Conservation (phyloP, 108 stramenopile genomes). For the Chaetoceros muelleri region DNA sequence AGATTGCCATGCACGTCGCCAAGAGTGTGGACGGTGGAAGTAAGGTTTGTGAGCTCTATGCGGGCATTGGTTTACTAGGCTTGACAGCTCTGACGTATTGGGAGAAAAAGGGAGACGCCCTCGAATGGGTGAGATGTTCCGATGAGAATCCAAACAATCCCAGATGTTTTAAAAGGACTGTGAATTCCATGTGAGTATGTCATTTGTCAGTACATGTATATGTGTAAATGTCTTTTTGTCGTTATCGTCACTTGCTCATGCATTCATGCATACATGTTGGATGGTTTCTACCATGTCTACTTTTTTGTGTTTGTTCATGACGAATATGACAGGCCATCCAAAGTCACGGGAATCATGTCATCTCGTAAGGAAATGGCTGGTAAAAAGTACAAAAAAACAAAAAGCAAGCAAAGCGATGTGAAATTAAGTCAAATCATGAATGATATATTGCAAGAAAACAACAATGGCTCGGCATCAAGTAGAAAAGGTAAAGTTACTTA, state of each 20-base stretch:
- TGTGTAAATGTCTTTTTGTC: too few relatives aligned
- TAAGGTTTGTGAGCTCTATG: constrained; percentile 87
- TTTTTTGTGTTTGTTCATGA: too few relatives aligned
- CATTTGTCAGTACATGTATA: not conserved
- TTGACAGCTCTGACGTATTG: constrained; percentile 69
- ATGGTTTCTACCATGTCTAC: too few relatives aligned
- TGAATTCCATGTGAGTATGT: constrained; percentile 26
- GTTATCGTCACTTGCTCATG: too few relatives aligned
- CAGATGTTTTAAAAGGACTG: constrained; percentile 63
- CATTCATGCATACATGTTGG: too few relatives aligned
- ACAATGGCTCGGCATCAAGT: constrained; percentile 10
- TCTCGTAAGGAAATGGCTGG: constrained; percentile 7
- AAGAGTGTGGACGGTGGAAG: constrained; percentile 47
- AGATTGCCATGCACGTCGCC: constrained; percentile 72
- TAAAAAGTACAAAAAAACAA: constrained; percentile 3
- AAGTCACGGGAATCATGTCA: not conserved
- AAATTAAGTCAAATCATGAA: constrained; percentile 21
- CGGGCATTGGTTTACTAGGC: constrained; percentile 89
- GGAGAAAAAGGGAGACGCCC: constrained; percentile 24
- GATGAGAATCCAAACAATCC: constrained; percentile 91
- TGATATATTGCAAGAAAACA: constrained; percentile 23
- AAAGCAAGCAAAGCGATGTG: constrained; percentile 1
- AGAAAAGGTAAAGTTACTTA: constrained; percentile 36
- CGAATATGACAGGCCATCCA: not conserved
- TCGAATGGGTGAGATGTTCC: constrained; percentile 77